A percentile compares a stretch with the other conserved stretches of the same genome.
Evolutionary conservation across 768 basidiomycete genomes (phyloP).

Genomic region (Suillus decipiens): DNA sequence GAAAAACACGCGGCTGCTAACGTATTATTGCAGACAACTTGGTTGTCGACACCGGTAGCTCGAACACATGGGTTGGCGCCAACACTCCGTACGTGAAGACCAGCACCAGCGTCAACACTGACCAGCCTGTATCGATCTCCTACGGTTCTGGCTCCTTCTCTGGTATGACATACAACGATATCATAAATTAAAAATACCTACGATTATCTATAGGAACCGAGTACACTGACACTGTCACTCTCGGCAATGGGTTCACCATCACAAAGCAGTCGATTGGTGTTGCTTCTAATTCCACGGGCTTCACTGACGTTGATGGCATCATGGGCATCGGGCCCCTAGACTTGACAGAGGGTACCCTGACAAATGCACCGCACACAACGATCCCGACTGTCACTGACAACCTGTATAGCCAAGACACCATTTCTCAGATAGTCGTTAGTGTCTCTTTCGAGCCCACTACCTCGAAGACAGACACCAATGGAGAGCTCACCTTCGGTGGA

Average conservation of each 20-base stretch:
- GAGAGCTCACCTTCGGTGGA: constrained; percentile 4
- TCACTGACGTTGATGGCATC: neutral
- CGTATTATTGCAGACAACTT: constrained; percentile 43
- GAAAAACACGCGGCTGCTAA: neutral
- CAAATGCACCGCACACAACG: neutral
- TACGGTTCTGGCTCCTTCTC: constrained; percentile 65
- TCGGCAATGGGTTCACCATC: constrained; percentile 33
- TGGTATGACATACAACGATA: constrained; percentile 33
- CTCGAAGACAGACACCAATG: neutral
- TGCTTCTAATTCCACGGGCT: neutral
- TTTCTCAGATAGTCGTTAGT: constrained; percentile 44
- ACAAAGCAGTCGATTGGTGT: neutral
- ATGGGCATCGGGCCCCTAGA: neutral
- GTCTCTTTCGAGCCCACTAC: constrained; percentile 53
- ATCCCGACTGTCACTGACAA: constrained; percentile 56
- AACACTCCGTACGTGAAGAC: constrained; percentile 44
- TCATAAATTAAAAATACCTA: neutral
- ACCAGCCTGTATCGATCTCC: constrained; percentile 48
- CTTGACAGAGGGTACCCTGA: neutral
- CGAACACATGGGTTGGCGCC: constrained; percentile 73
- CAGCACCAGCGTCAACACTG: constrained; percentile 48
- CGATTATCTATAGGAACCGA: constrained; percentile 29
- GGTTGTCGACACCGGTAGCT: constrained; percentile 60
- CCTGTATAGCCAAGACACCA: constrained; percentile 42
- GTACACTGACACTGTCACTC: constrained; percentile 23